These are phyloP conservation scores for Gillenia trifoliata DNA, from an alignment of 306 rosid species.

Conservation along the genomic window DNA sequence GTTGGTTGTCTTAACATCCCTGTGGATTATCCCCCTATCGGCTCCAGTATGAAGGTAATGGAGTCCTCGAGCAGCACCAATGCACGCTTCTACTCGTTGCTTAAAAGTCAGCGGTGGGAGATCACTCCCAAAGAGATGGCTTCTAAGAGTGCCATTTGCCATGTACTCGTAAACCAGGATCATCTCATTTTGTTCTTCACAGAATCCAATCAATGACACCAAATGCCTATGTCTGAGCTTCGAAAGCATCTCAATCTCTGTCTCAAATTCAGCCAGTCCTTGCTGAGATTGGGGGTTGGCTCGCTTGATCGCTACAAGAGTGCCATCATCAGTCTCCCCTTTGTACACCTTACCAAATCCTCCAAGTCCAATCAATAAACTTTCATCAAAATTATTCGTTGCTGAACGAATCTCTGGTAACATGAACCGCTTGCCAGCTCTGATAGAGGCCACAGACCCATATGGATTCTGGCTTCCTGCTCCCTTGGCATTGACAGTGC, in stretches of 20 bases:
- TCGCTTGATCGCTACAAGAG: constrained; percentile 73
- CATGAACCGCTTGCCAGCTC: constrained; percentile 69
- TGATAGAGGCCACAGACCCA: constrained; percentile 39
- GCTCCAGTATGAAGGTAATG: constrained; percentile 97
- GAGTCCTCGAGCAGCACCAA: constrained; percentile 93
- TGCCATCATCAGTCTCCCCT: constrained; percentile 77
- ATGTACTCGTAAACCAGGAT: constrained; percentile 91
- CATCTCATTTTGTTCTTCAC: constrained; percentile 93
- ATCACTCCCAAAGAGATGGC: constrained; percentile 83
- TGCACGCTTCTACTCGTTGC: constrained; percentile 84
- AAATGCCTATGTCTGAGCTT: constrained; percentile 92
- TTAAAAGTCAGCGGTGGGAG: constrained; percentile 79
- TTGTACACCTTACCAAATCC: constrained; percentile 96
- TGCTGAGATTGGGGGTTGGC: constrained; percentile 89
- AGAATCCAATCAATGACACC: constrained; percentile 89
- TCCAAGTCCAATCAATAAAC: constrained; percentile 82
- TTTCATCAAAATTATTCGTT: constrained; percentile 68
- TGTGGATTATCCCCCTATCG: constrained; percentile 84
- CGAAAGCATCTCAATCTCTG: constrained; percentile 98
- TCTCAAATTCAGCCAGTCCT: constrained; percentile 87
- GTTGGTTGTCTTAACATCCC: constrained; percentile 96
- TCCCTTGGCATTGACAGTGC: constrained; percentile 50
- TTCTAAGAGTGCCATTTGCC: constrained; percentile 92
- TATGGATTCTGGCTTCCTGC: constrained; percentile 48
- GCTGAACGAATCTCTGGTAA: constrained; percentile 72